These are phyloP conservation scores for Nyctanthes arbortristis DNA, from an alignment of 257 asterid genomes.

Conservation along the genomic window DNA sequence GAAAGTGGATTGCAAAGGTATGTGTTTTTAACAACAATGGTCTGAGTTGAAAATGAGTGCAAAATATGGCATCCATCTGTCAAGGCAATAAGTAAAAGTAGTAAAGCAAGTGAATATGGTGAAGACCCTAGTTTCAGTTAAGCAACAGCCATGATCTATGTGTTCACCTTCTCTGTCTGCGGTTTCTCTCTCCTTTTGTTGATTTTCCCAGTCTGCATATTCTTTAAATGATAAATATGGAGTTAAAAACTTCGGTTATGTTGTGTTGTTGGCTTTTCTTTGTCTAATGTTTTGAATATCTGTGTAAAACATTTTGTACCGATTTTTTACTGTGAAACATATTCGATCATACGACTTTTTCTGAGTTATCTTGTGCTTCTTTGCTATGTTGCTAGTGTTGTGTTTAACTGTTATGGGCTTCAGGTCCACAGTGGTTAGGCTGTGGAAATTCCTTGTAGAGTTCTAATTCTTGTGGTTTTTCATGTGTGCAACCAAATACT, in stretches of 20 bases:
- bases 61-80: background rate
- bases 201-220: background rate
- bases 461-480: background rate
- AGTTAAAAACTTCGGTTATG: background rate
- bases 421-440: background rate
- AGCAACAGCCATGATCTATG: background rate
- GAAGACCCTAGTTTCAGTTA: background rate
- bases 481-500: too few species aligned
- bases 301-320: background rate
- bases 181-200: background rate
- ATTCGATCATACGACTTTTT: background rate
- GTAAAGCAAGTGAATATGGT: background rate
- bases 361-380: background rate
- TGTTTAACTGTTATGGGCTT: background rate
- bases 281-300: background rate
- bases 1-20: slow-evolving; percentile 74
- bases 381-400: background rate
- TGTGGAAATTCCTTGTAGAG: background rate
- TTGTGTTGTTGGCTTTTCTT: background rate
- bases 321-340: background rate
- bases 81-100: background rate
- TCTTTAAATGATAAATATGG: background rate
- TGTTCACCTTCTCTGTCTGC: background rate
- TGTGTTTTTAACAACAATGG: slow-evolving; percentile 8
- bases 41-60: background rate